Percentiles rank a stretch among this genome's conserved stretches.
Conservation (phyloP, 306 rosid species). For the Cicer cuneatum region DNA sequence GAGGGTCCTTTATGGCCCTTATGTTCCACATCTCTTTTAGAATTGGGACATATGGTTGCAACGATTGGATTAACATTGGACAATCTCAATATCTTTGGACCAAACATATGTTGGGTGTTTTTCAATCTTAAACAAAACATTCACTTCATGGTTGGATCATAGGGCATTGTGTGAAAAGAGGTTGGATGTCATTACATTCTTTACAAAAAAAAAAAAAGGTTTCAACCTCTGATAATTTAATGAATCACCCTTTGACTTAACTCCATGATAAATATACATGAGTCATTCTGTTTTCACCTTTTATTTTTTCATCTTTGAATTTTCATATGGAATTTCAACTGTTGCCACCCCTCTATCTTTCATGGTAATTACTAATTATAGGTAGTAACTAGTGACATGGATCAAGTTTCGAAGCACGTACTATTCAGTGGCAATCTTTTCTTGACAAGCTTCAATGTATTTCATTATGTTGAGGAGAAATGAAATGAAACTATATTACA, state of each 20-base stretch:
- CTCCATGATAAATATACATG: slow-evolving; percentile 22
- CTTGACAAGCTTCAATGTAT: not conserved
- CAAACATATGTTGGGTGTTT: not conserved
- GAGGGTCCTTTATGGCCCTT: slow-evolving; percentile 32
- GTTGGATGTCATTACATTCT: not conserved
- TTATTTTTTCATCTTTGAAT: slow-evolving; percentile 23
- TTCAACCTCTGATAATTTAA: not conserved
- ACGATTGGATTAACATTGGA: not conserved
- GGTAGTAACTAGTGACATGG: not conserved
- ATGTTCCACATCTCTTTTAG: slow-evolving; percentile 25
- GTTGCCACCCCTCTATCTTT: not conserved
- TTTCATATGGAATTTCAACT: slow-evolving; percentile 28
- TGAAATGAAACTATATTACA: not conserved
- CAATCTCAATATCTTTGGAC: not conserved
- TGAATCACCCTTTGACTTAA: slow-evolving; percentile 24
- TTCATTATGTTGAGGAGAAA: not conserved
- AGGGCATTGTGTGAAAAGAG: slow-evolving; percentile 16
- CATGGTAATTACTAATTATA: not conserved
- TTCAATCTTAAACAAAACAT: not conserved
- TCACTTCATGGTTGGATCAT: slow-evolving; percentile 1
- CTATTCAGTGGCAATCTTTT: not conserved
- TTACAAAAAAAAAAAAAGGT: not conserved
- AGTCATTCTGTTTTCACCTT: slow-evolving; percentile 1
- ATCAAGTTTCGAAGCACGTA: slow-evolving; percentile 11
- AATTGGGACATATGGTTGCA: not conserved